These are phyloP conservation scores for Metschnikowia lochheadii DNA, from an alignment of 805 yeast genomes.

Conservation along the genomic window DNA sequence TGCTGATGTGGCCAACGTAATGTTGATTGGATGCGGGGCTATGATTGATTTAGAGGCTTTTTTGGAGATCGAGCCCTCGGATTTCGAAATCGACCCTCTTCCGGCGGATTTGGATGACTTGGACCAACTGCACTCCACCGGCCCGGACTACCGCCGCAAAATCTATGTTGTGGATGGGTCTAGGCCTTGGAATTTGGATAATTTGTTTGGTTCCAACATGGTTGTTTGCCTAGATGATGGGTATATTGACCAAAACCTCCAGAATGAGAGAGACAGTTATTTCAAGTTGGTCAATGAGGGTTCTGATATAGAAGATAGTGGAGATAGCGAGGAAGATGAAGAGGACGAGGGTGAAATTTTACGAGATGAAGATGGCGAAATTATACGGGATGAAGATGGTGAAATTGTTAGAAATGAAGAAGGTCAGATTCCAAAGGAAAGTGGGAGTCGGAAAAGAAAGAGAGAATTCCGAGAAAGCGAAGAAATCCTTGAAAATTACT, in stretches of 20 bases:
- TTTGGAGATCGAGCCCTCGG: conserved; percentile 57
- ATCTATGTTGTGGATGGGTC: conserved; percentile 87
- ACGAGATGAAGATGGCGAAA: not conserved
- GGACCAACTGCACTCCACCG: conserved; percentile 4
- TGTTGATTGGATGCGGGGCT: conserved; percentile 91
- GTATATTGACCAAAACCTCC: conserved; percentile 54
- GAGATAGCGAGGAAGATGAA: conserved; percentile 14
- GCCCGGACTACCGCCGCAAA: conserved; percentile 41
- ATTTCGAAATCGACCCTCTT: conserved; percentile 37
- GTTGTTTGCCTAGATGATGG: conserved; percentile 90
- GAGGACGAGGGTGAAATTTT: not conserved
- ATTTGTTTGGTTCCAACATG: conserved; percentile 75
- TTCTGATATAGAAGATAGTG: not conserved
- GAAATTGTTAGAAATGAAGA: conserved; percentile 35
- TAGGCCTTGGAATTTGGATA: conserved; percentile 95
- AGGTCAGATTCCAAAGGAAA: conserved; percentile 3
- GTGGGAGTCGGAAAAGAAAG: conserved; percentile 26
- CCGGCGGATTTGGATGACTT: conserved; percentile 23
- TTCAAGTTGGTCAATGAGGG: conserved; percentile 41
- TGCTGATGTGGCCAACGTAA: conserved; percentile 66
- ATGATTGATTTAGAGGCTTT: conserved; percentile 79
- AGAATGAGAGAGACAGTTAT: conserved; percentile 60
- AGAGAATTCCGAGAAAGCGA: conserved; percentile 46
- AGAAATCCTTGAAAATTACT: conserved; percentile 64
- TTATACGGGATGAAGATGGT: conserved; percentile 20